Evolutionary conservation across 768 basidiomycete species (phyloP), one percentile per base, ranked within the genome.

Genomic region (Agaricus blazei): DNA sequence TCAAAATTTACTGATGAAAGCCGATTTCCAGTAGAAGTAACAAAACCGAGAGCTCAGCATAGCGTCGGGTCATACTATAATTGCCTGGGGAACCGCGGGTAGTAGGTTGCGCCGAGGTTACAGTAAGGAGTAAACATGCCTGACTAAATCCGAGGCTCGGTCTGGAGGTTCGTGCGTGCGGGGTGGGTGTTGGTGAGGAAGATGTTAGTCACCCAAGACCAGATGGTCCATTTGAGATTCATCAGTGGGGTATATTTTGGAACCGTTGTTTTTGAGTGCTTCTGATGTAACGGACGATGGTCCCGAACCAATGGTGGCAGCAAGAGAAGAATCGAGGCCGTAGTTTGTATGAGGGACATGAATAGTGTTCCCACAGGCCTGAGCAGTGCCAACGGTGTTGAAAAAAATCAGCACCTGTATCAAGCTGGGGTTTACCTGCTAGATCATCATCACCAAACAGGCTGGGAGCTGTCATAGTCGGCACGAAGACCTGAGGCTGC

Each of bases 201-300:
- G n/a, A n/a, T n/a, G n/a, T n/a, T n/a, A 98, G 68, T 99, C 95
- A n/a, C 97, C 96, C 9, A 98, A 76, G 2, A 99, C 93, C 37
- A 98, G 78, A n/a, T n/a, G 2, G 96, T 90, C 65, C n/a, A n/a
- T 92, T 92, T 1, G 96, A 96, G 60, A 98, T 80, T n/a, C n/a
- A n/a, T n/a, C n/a, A n/a, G 74, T 64, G 0, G 94, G 90, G 65
- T 94, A 96, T 59, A 98, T 95, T 69, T 79, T 85, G 78, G 98
- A 99, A 1, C 85, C 87, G 61, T 86, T 88, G 60, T 75, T 84
- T 72, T 89, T 93, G 64, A 86, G 68, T 2, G 71, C 75, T 60
- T 91, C 88, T 0, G 86, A 88, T 0, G 84, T 81, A 36, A 89
- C 78, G 6, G 91, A 93, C 0, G 92, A 91, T 2, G 93, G 85